These are phyloP conservation scores for Coprinopsis cinerea DNA, from an alignment of 768 basidiomycete genomes.

Conservation along the genomic window DNA sequence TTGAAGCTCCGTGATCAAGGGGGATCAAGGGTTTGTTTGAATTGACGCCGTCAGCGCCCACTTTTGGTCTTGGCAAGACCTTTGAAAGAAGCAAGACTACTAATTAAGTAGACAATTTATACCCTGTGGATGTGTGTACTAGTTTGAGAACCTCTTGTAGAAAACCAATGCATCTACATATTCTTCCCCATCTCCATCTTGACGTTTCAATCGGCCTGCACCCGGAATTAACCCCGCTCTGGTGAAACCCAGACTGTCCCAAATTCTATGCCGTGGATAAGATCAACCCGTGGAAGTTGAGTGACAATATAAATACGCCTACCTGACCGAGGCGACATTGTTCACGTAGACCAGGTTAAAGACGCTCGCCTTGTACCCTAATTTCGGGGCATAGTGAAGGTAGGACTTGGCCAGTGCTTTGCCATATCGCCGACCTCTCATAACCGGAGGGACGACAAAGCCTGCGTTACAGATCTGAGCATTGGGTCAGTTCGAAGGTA, in stretches of 20 bases:
- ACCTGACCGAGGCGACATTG: conserved; percentile 72
- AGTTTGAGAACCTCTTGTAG: conserved; percentile 66
- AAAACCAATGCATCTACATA: conserved; percentile 85
- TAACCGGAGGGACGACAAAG: conserved; percentile 66
- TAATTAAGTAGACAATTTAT: too few species aligned
- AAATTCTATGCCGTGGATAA: conserved; percentile 42
- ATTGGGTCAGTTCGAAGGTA: not conserved
- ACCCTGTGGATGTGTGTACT: too few species aligned
- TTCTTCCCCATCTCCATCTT: conserved; percentile 73
- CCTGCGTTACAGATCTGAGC: conserved; percentile 83
- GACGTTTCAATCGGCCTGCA: conserved; percentile 63
- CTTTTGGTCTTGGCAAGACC: too few species aligned
- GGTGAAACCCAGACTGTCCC: conserved; percentile 79
- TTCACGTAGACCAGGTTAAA: conserved; percentile 91
- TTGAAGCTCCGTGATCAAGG: too few species aligned
- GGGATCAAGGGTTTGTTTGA: too few species aligned
- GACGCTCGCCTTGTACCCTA: conserved; percentile 75
- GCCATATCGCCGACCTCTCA: conserved; percentile 66
- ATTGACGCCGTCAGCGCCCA: too few species aligned
- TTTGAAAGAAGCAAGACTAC: too few species aligned
- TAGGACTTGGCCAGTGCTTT: conserved; percentile 69
- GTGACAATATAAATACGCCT: conserved; percentile 12
- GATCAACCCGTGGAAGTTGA: not conserved
- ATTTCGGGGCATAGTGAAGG: conserved; percentile 70
- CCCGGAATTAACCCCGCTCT: conserved; percentile 73